Percentiles rank a stretch among this genome's conserved stretches.
Evolutionary conservation across 2,329 filamentous ascomycete species (phyloP).

Genomic region (Falciphora oryzae): DNA sequence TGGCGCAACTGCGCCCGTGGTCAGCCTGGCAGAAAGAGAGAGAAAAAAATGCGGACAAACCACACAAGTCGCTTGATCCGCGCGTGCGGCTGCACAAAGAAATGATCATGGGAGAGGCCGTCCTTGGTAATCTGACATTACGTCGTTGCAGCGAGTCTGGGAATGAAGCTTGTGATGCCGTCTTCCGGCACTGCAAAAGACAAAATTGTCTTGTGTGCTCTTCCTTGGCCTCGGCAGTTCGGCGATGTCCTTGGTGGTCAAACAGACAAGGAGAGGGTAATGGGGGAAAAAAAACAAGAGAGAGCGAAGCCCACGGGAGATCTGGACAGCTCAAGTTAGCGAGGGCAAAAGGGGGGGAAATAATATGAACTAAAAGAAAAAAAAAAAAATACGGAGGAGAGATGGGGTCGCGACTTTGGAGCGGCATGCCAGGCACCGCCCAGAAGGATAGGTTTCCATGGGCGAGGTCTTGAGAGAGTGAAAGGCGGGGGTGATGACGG

Average conservation of each 20-base stretch:
- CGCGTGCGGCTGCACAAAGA: neutral
- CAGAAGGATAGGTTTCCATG: neutral
- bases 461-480: neutral
- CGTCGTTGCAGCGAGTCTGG: neutral
- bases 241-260: neutral
- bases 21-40: neutral
- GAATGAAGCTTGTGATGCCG: neutral
- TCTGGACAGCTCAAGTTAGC: neutral
- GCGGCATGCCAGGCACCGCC: conserved; percentile 1
- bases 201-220: conserved; percentile 2
- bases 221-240: conserved; percentile 6
- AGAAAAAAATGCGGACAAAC: neutral
- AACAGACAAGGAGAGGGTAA: neutral
- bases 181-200: neutral
- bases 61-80: neutral
- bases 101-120: neutral
- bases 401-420: neutral
- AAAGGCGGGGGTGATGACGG: neutral
- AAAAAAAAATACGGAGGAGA: neutral
- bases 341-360: neutral
- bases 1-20: neutral
- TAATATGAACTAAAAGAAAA: conserved; percentile 1
- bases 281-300: neutral
- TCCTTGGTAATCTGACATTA: neutral
- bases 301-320: neutral